phyloP scores from a whole-genome alignment of 768 basidiomycete genomes.

The Gautieria morchelliformis region DNA sequence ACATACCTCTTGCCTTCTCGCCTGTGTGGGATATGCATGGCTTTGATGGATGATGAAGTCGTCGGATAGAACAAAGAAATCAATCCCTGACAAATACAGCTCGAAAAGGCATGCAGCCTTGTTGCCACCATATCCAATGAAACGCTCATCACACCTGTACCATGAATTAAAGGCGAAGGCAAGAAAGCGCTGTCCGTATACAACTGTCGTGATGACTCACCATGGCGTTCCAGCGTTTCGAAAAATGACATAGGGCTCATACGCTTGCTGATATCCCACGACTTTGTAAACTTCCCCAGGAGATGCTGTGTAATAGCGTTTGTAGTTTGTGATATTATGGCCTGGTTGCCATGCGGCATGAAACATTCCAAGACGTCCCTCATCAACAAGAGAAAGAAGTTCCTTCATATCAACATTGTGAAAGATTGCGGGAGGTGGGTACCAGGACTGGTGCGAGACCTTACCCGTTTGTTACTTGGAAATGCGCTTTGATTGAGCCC shows the following conservation, averaged over 20 bases:
- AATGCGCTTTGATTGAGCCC: constrained; percentile 50
- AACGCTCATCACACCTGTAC: constrained; percentile 80
- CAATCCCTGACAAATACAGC: constrained; percentile 80
- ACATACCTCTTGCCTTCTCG: constrained; percentile 57
- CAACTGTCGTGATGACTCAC: constrained; percentile 26
- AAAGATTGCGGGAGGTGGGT: constrained; percentile 22
- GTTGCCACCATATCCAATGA: constrained; percentile 86
- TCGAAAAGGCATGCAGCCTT: constrained; percentile 90
- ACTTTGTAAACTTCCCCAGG: constrained; percentile 69
- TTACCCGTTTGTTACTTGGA: constrained; percentile 60
- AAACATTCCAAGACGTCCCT: constrained; percentile 59
- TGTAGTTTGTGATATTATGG: constrained; percentile 76
- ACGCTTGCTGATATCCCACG: constrained; percentile 64
- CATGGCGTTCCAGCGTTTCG: constrained; percentile 62
- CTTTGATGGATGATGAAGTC: constrained; percentile 88
- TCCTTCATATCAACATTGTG: constrained; percentile 12
- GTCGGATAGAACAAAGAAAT: constrained; percentile 75
- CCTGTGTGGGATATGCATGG: constrained; percentile 70
- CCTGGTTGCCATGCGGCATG: constrained; percentile 71
- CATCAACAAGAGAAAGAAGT: constrained; percentile 49
- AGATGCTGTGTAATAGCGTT: constrained; percentile 48
- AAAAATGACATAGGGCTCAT: constrained; percentile 84
- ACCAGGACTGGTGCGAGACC: constrained; percentile 10
- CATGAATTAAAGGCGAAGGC: neutral
- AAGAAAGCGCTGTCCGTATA: neutral